Base-by-base conservation (phyloP, 2,329 filamentous ascomycete species). In the Dactylonectria estremocensis region DNA sequence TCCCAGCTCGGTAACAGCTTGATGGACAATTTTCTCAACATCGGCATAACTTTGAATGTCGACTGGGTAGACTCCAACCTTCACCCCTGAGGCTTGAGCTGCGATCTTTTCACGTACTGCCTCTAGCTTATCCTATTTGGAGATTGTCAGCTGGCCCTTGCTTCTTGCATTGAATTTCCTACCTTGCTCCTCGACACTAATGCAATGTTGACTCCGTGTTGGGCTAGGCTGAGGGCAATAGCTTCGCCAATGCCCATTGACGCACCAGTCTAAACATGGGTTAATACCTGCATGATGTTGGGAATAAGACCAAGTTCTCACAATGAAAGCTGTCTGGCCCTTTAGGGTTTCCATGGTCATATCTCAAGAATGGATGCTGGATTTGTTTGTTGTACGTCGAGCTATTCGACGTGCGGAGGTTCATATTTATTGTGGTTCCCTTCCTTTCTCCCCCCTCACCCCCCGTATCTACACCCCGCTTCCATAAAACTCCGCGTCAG, bases 161-260 rank as follows among this genome's bases (percentile, higher is more conserved):
- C 9, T 48, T 28, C 24, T 22, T 13, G 35, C 11, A 13, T 14
- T 8, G 5, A 49, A 18, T 20, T 16, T 2, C 10, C 7, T 10
- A 54, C 50, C 52, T 61, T 54, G 45, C 55, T 49, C 22, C 60
- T 52, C 5, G 60, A 48, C 0, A 68, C 18, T 0, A 69, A 9
- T 1, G 22, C 50, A 11, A 69, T 1, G 1, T 61, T 69, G 0
- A 61, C 40, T 0, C 67, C 67, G 3, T 65, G 31, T n/a, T 60
- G n/a, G 0, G 64, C 67, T 18, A 69, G 6, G 0, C 18, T 5
- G 9, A 35, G 2, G 0, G 64, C 67, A 24, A 68, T 68, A 0
- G 64, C 64, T 4, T 67, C 60, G 1, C 60, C 64, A 52, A 68
- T 69, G 8, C 67, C 67, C 64, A 65, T 69, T 0, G 60, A 69